These are phyloP conservation scores for Plasmodium malariae DNA, from an alignment of 169 alveolate species.

Conservation along the genomic window DNA sequence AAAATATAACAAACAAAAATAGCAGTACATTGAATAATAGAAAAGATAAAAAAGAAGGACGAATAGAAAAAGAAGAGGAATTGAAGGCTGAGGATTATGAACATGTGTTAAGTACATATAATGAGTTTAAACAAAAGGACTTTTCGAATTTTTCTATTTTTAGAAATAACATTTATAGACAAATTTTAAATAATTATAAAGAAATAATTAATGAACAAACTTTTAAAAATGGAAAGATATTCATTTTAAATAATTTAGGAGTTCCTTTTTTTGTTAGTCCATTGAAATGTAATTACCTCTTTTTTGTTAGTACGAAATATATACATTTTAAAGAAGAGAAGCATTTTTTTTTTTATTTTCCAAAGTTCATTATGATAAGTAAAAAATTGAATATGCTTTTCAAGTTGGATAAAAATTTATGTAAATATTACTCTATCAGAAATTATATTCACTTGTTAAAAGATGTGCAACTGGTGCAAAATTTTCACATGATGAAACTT, in stretches of 20 bases:
- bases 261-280: slow-evolving; percentile 49
- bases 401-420: slow-evolving; percentile 3
- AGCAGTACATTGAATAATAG: no score
- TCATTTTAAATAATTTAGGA: slow-evolving; percentile 41
- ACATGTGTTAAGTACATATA: not conserved
- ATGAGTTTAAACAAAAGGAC: not conserved
- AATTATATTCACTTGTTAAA: slow-evolving; percentile 36
- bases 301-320: slow-evolving; percentile 27
- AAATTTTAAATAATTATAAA: slow-evolving; percentile 11
- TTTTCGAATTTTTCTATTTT: not conserved
- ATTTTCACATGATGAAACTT: slow-evolving; percentile 37
- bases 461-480: not conserved
- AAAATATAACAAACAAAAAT: no score
- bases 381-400: slow-evolving; percentile 2
- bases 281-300: slow-evolving; percentile 17
- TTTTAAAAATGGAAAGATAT: slow-evolving; percentile 28
- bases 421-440: slow-evolving; percentile 5
- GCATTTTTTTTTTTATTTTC: slow-evolving; percentile 40
- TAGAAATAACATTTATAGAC: not conserved
- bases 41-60: not conserved
- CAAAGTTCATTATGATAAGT: slow-evolving; percentile 36
- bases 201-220: slow-evolving; percentile 24
- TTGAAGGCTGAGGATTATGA: not conserved
- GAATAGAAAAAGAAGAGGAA: not conserved
- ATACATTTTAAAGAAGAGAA: slow-evolving; percentile 38